A percentile compares a stretch with the other conserved stretches of the same genome.
Evolutionary conservation across 2,329 filamentous ascomycete species (phyloP).

Genomic region (Incumbomyces lentus): DNA sequence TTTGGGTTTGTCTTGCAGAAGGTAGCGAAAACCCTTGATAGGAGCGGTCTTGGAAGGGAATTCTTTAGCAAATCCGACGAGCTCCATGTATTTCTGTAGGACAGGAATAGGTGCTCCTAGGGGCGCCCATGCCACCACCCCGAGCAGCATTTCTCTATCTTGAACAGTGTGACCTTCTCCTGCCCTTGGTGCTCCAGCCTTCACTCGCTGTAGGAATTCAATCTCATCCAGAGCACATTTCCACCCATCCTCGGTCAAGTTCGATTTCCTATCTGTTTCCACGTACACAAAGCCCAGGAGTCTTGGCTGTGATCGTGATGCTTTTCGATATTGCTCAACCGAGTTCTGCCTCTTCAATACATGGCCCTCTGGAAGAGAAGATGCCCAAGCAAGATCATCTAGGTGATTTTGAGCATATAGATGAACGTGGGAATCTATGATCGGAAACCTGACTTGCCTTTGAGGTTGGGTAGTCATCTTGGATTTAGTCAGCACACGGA

Average conservation of each 20-base stretch:
- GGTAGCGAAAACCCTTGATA: slow-evolving; percentile 70
- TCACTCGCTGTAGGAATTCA: slow-evolving; percentile 55
- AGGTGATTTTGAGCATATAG: slow-evolving; percentile 65
- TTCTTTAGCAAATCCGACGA: slow-evolving; percentile 30
- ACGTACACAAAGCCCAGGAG: slow-evolving; percentile 69
- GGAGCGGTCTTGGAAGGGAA: slow-evolving; percentile 30
- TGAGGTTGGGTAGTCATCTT: not conserved
- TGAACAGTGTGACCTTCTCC: slow-evolving; percentile 48
- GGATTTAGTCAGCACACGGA: no score
- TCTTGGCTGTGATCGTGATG: slow-evolving; percentile 25
- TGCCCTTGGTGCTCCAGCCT: slow-evolving; percentile 46
- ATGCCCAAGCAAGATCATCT: slow-evolving; percentile 55
- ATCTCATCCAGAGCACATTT: slow-evolving; percentile 61
- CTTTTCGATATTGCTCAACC: slow-evolving; percentile 51
- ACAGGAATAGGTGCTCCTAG: slow-evolving; percentile 52
- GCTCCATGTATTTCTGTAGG: slow-evolving; percentile 55
- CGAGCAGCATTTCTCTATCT: slow-evolving; percentile 51
- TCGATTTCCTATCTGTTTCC: slow-evolving; percentile 66
- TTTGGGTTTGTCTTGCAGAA: slow-evolving; percentile 65
- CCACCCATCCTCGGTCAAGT: slow-evolving; percentile 50
- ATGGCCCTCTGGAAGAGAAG: slow-evolving; percentile 42
- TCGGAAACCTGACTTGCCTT: slow-evolving; percentile 23
- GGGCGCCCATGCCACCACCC: slow-evolving; percentile 77
- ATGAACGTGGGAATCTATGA: slow-evolving; percentile 89
- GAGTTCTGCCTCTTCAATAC: slow-evolving; percentile 56